Percentiles rank a stretch among this genome's conserved stretches.
Conservation (phyloP, 495 filamentous ascomycete species). For the Penicillium canariense region DNA sequence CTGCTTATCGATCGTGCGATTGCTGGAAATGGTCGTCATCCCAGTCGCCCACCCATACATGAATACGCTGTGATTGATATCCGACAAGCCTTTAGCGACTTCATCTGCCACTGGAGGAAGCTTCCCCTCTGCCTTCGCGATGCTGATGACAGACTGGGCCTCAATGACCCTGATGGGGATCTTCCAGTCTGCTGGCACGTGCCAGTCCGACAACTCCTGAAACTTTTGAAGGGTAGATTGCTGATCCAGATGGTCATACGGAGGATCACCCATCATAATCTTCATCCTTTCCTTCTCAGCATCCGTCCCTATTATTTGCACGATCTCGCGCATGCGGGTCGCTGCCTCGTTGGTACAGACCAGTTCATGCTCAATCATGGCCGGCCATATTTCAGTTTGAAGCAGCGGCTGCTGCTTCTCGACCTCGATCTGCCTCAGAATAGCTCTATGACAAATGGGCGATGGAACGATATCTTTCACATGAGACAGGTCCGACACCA, state of each 20-base stretch:
- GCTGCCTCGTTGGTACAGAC: constrained; percentile 64
- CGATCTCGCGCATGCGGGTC: constrained; percentile 63
- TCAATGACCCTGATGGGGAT: constrained; percentile 53
- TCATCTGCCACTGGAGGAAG: constrained; percentile 39
- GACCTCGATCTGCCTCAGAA: constrained; percentile 62
- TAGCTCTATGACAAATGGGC: constrained; percentile 51
- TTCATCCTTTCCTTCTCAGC: constrained; percentile 56
- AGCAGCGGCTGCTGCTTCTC: constrained; percentile 61
- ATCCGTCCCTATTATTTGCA: constrained; percentile 62
- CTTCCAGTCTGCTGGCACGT: constrained; percentile 46
- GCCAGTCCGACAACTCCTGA: constrained; percentile 49
- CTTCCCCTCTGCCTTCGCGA: constrained; percentile 24
- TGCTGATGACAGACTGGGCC: constrained; percentile 30
- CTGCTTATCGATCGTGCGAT: constrained; percentile 60
- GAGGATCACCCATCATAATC: constrained; percentile 48
- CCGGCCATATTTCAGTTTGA: constrained; percentile 60
- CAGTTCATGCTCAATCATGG: constrained; percentile 50
- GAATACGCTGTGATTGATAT: constrained; percentile 67
- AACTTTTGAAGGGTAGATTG: constrained; percentile 39
- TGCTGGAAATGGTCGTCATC: constrained; percentile 64
- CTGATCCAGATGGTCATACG: constrained; percentile 23
- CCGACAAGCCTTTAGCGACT: constrained; percentile 48
- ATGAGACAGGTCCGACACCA: constrained; percentile 71
- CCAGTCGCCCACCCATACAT: constrained; percentile 63
- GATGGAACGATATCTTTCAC: constrained; percentile 34